A percentile compares a stretch with the other conserved stretches of the same genome.
Conservation (phyloP, 768 basidiomycete genomes). For the Pisolithus sp. region DNA sequence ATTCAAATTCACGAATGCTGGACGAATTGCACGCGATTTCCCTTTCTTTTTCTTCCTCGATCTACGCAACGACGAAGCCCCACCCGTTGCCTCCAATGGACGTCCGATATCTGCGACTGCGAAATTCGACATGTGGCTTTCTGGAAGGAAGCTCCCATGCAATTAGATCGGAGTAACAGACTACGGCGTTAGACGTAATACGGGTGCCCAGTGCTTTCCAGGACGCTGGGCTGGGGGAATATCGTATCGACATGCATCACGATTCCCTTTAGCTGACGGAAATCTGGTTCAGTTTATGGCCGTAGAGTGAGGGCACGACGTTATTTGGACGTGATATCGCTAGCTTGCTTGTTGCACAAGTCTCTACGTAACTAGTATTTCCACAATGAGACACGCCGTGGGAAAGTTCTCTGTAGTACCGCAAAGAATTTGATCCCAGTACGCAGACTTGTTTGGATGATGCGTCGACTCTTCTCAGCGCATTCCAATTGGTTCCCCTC, state of each 20-base stretch:
- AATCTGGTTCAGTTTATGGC: not conserved
- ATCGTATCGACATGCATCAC: not conserved
- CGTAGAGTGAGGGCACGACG: not conserved
- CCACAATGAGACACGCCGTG: too few relatives aligned
- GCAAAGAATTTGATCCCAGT: too few relatives aligned
- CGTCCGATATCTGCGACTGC: not conserved
- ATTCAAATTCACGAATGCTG: constrained; percentile 31
- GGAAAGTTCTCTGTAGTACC: too few relatives aligned
- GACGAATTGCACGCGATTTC: constrained; percentile 14
- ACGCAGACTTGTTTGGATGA: too few relatives aligned
- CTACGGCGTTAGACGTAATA: not conserved
- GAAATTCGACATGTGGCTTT: constrained; percentile 11
- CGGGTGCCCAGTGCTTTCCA: not conserved
- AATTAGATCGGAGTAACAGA: not conserved
- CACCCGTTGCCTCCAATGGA: not conserved
- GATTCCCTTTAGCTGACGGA: not conserved
- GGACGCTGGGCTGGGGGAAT: constrained; percentile 20
- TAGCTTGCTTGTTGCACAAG: not conserved
- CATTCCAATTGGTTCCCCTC: too few relatives aligned
- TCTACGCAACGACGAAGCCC: not conserved
- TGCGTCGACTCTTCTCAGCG: too few relatives aligned
- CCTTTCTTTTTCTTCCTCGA: not conserved
- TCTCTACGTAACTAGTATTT: too few relatives aligned
- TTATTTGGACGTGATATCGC: not conserved
- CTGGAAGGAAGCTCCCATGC: constrained; percentile 16